These are phyloP conservation scores for Talaromyces sp. DNA, from an alignment of 2,329 filamentous ascomycete genomes.

Conservation along the genomic window DNA sequence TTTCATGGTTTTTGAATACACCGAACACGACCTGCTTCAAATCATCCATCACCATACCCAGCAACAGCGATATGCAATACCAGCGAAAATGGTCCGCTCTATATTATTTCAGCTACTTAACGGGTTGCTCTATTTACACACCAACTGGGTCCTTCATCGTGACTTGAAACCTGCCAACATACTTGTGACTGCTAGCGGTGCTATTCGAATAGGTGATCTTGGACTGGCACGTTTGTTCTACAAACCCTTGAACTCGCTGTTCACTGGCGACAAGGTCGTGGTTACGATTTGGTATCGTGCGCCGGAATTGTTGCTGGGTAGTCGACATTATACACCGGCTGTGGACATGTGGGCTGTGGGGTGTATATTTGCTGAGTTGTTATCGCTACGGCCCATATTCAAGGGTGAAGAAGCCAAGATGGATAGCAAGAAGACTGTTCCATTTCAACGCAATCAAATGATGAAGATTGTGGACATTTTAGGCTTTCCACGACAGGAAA, in stretches of 20 bases:
- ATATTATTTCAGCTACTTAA: slow-evolving; percentile 96
- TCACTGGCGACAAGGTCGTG: slow-evolving; percentile 93
- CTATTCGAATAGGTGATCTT: slow-evolving; percentile 92
- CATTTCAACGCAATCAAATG: slow-evolving; percentile 98
- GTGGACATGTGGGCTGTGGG: slow-evolving; percentile 98
- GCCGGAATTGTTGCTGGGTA: slow-evolving; percentile 86
- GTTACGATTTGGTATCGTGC: slow-evolving; percentile 99
- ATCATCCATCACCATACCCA: slow-evolving; percentile 98
- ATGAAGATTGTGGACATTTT: slow-evolving; percentile 97
- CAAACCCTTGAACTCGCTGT: slow-evolving; percentile 88
- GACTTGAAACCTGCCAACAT: slow-evolving; percentile 98
- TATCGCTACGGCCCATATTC: slow-evolving; percentile 89
- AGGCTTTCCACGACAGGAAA: slow-evolving; percentile 81
- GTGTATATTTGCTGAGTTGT: slow-evolving; percentile 93
- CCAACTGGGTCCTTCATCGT: slow-evolving; percentile 94
- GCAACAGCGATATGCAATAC: slow-evolving; percentile 81
- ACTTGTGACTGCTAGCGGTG: slow-evolving; percentile 87
- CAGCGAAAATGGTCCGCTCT: slow-evolving; percentile 81
- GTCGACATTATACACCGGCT: slow-evolving; percentile 92
- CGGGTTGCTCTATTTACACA: slow-evolving; percentile 89
- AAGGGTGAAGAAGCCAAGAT: slow-evolving; percentile 99
- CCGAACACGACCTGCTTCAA: slow-evolving; percentile 93
- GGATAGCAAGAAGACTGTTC: slow-evolving; percentile 95
- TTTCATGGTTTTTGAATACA: slow-evolving; percentile 99
- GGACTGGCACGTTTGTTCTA: slow-evolving; percentile 89